These are phyloP conservation scores for Leishmania arabica DNA, from an alignment of 208 protist genomes.

Conservation along the genomic window DNA sequence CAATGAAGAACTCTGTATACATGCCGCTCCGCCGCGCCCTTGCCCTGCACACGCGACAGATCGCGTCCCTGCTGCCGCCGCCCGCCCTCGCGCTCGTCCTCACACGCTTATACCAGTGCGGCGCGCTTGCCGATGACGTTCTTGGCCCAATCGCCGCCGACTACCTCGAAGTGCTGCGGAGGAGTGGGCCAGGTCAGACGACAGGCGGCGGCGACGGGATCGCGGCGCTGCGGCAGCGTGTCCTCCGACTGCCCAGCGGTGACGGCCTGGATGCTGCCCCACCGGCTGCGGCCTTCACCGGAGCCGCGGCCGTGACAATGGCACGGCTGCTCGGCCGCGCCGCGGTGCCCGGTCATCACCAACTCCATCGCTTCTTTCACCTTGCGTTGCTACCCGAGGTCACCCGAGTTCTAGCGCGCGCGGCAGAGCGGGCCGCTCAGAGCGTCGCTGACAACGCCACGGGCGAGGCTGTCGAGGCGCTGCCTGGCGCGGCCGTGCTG, in stretches of 20 bases:
- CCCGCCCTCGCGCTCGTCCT: conserved; percentile 41
- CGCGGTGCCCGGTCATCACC: conserved; percentile 56
- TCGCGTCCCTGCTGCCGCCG: conserved; percentile 35
- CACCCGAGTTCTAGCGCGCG: conserved; percentile 27
- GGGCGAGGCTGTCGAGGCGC: neutral
- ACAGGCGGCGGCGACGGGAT: conserved; percentile 11
- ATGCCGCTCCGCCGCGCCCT: conserved; percentile 45
- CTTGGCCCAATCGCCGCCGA: conserved; percentile 56
- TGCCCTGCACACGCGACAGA: conserved; percentile 46
- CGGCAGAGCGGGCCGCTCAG: conserved; percentile 4
- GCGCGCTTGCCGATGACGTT: conserved; percentile 73
- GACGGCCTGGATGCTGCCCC: neutral
- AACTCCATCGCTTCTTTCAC: conserved; percentile 74
- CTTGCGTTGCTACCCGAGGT: conserved; percentile 64
- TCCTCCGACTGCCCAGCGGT: conserved; percentile 13
- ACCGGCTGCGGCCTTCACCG: conserved; percentile 15
- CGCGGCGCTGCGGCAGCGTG: conserved; percentile 13
- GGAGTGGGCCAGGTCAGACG: neutral
- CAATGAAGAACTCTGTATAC: conserved; percentile 28
- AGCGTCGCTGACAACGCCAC: neutral
- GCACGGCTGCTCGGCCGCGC: conserved; percentile 56
- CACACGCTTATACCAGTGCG: conserved; percentile 57
- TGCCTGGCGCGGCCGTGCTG: conserved; percentile 26
- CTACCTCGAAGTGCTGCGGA: conserved; percentile 22
- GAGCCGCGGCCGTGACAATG: conserved; percentile 45